Evolutionary conservation across 257 asterid genomes (phyloP), one percentile per base, ranked within the genome.

Genomic region (Fraxinus quadrangulata): DNA sequence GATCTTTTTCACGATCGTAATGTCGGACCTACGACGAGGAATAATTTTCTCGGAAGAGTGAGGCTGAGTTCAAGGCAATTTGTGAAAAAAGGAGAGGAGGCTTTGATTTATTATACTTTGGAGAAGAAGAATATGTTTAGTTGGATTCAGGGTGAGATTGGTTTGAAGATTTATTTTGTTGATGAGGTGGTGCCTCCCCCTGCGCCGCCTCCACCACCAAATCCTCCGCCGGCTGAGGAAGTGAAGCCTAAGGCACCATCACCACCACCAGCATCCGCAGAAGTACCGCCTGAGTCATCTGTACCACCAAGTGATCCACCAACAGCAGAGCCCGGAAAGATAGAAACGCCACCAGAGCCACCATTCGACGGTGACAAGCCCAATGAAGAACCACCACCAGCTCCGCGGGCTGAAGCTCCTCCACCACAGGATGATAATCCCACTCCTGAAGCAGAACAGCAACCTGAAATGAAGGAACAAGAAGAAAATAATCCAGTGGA

Each of bases 31-130:
- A 94, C 98, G 3, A 92, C 92, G 23, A 76, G 97, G 83, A 88
- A 90, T 79, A 89, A 94, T 37, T 92, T 90, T 56, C 90, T 94
- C 0, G 97, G 98, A 37, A 75, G 96, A 42, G 82, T 92, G 37
- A 81, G 84, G 83, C 84, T 94, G 81, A 84, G 78, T 36, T 85
- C 98, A 14, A 5, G 72, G 2, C 98, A 94, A 86, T 92, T 94
- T 36, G 98, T 92, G 59, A 92, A 85, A 89, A 90, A 86, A 84
- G 98, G 98, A 2, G 97, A 94, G 76, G 98, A 94, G 81, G 98
- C 97, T 0, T 72, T 94, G 85, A 94, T 94, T 14, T 90, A 88
- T 33, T 92, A 94, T 33, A 92, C 96, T 13, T 81, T 94, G 78
- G 96, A 90, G 84, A 94, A 88, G 85, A 94, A 89, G 87, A 31